A percentile compares a stretch with the other conserved stretches of the same genome.
Conservation (phyloP, 1,284 basidiomycete species). For the Boletus calvinii region DNA sequence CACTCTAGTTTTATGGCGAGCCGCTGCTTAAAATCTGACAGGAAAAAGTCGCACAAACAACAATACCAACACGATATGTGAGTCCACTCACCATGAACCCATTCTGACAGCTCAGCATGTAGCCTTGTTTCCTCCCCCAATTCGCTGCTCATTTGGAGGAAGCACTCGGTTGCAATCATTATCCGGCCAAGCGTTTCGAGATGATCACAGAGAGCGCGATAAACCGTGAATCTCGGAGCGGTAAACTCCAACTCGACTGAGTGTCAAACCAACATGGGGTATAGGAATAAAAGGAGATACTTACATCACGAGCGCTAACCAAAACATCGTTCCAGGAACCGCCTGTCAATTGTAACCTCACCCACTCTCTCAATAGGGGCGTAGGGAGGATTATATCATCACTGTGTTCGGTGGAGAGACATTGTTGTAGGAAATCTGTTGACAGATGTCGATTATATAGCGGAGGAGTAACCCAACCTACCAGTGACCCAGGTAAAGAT, state of each 20-base stretch:
- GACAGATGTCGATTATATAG: rapidly evolving
- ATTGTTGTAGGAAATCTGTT: conserved; percentile 4
- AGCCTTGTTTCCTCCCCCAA: not conserved
- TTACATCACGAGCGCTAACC: not conserved
- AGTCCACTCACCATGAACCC: not conserved
- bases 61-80: too few species aligned
- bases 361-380: conserved; percentile 2
- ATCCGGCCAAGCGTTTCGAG: not conserved
- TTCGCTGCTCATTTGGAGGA: not conserved
- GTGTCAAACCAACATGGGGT: not conserved
- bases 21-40: not conserved
- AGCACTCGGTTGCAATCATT: not conserved
- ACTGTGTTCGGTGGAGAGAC: not conserved
- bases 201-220: not conserved
- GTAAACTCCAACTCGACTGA: not conserved
- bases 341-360: not conserved
- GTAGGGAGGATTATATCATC: rapidly evolving
- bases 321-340: not conserved
- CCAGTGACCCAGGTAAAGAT: too few species aligned
- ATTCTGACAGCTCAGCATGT: not conserved
- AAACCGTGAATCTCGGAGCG: not conserved
- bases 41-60: not conserved
- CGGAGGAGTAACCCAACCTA: too few species aligned
- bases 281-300: not conserved
- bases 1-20: not conserved